Evolutionary conservation across 1,139 yeast species (phyloP), one percentile per base, ranked within the genome.

Genomic region (Blastobotrys proliferans): DNA sequence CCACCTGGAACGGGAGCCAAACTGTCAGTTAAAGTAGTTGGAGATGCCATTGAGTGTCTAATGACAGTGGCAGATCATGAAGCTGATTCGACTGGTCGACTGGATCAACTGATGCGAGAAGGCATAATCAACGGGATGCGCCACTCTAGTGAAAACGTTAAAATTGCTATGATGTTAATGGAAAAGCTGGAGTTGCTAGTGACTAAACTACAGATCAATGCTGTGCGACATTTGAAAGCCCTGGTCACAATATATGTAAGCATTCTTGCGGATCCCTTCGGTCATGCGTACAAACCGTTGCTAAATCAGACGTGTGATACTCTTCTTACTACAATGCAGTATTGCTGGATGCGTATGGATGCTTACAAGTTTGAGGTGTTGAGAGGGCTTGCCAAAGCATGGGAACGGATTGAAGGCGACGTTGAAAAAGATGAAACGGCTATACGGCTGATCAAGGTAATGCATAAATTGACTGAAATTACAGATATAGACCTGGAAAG

Each of bases 341-440:
- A 54, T 35, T 51, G 65, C 25, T 62, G 69, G 69, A 62, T 63
- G 9, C 54, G 70, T 19, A 46, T 68, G 1, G 48, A 47, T 1
- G 34, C 37, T 0, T 64, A 68, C 50, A 53, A 58, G 24, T 66
- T 55, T 43, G 70, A 66, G 38, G 45, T 69, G 1, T 35, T 67
- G 29, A 64, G 63, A 0, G 68, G 67, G 32, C 49, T 68, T 32
- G 51, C 60, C 0, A 57, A 62, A 32, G 51, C 57, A 22, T 52
- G 43, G 47, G 43, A 43, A 14, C 38, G 49, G 6, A 26, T 50
- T 5, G 45, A 37, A 6, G 43, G 36, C 9, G 49, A 49, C 11
- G 36, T 34, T 11, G 33, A 34, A 2, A 25, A 6, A 22, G 17
- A 17, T 10, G 18, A 27, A 21, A 31, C 27, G 31, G 22, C n/a